Base-by-base conservation (phyloP, 805 yeast species). In the Danielia reshetovae region DNA sequence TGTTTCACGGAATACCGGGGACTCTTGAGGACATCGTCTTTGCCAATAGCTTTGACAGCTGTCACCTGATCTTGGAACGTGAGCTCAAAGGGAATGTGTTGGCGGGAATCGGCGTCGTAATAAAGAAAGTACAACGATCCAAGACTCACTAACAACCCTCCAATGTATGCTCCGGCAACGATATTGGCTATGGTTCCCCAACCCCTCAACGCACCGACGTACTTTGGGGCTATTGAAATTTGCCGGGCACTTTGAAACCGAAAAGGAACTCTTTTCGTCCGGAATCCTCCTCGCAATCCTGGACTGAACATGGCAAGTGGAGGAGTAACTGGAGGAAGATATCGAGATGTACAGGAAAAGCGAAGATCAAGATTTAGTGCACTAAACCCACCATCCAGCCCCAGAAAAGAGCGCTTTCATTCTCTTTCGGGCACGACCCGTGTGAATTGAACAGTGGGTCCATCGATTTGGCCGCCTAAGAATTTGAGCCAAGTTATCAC, bases 1-100 rank as follows among this genome's bases (percentile, higher is more conserved):
- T 67, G 72, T 39, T 67, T 67, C 3, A 60, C 69, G 5, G 73
- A 68, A 39, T 61, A 56, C 24, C 68, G 48, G 15, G 73, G 73
- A 36, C 65, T 59, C 32, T 47, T 51, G 38, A 67, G 48, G 13
- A 61, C 69, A 37, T 67, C 73, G 42, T 67, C 73, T 39, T 67
- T 67, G 39, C 65, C 61, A 27, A 67, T 55, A 13, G 70, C 73
- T 41, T 62, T 64, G 13, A 66, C 71, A 1, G 68, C 59, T 9
- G 55, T 49, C 26, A 60, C 48, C 35, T 62, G 68, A 40, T 64
- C 49, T 13, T 39, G n/a, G 30, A 62, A 51, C 8, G 51, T 44
- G 13, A 67, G 45, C 41, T 61, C 69, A 34, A 59, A 62, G 9
- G 73, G 73, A 18, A 67, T 67, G 29, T 52, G 52, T 39, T 67